Percentiles rank a stretch among this genome's conserved stretches.
These are phyloP conservation scores for Aspergillus neotritici DNA, from an alignment of 2,329 filamentous ascomycete genomes.

Conservation along the genomic window DNA sequence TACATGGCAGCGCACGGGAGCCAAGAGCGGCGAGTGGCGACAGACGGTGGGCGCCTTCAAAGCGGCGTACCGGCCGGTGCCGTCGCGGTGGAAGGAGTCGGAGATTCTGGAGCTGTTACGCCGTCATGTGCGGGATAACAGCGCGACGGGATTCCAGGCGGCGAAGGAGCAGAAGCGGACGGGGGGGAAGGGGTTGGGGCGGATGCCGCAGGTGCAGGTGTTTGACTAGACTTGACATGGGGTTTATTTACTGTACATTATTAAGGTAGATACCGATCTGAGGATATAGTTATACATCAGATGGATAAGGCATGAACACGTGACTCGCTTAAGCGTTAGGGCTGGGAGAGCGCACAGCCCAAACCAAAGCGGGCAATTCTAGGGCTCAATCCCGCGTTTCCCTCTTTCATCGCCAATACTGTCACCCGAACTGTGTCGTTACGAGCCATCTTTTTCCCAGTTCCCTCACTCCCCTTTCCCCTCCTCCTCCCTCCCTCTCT, in stretches of 20 bases:
- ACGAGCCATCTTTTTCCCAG: no score
- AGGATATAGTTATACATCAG: not conserved
- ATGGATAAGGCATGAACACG: constrained; percentile 12
- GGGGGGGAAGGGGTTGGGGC: constrained; percentile 38
- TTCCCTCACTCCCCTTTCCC: constrained; percentile 37
- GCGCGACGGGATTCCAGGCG: constrained; percentile 45
- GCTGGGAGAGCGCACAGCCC: constrained; percentile 18
- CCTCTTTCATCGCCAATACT: constrained; percentile 26
- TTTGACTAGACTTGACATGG: constrained; percentile 24
- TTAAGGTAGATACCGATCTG: not conserved
- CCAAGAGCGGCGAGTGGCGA: constrained; percentile 76
- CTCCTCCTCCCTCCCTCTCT: constrained; percentile 33
- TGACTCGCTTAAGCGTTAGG: constrained; percentile 30
- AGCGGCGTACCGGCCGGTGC: constrained; percentile 87
- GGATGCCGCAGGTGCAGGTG: constrained; percentile 45
- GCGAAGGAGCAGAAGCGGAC: constrained; percentile 33
- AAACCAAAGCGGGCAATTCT: constrained; percentile 32
- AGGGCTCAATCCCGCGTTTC: constrained; percentile 34
- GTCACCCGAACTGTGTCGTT: no score
- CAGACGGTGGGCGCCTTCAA: constrained; percentile 94
- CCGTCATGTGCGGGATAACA: constrained; percentile 69
- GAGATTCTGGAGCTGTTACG: constrained; percentile 72
- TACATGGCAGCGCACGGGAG: constrained; percentile 48
- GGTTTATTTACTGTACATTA: no score
- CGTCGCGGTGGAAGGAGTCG: constrained; percentile 74